These are phyloP conservation scores for Fusarium coffeatum DNA, from an alignment of 2,329 filamentous ascomycete genomes.

Conservation along the genomic window DNA sequence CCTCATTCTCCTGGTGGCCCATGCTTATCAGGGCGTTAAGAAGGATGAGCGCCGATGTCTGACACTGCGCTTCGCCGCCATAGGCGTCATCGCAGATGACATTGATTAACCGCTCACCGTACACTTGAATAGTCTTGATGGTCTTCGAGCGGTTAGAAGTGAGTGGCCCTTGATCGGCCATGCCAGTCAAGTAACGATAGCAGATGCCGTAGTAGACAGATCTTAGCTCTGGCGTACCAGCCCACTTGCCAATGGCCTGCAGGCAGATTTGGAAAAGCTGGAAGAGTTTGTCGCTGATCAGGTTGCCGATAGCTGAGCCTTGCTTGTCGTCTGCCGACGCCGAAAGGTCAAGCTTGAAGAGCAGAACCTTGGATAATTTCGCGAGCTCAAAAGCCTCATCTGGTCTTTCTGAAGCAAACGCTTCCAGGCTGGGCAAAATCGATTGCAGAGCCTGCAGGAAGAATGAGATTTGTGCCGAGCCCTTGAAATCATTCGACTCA, in stretches of 20 bases:
- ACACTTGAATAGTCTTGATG: conserved; percentile 75
- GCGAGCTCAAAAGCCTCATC: conserved; percentile 80
- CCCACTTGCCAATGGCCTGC: conserved; percentile 79
- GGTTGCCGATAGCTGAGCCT: conserved; percentile 68
- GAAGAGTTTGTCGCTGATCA: conserved; percentile 88
- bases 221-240: conserved; percentile 76
- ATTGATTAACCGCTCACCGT: conserved; percentile 83
- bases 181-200: conserved; percentile 83
- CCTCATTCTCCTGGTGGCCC: conserved; percentile 76
- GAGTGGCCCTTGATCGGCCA: conserved; percentile 66
- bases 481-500: conserved; percentile 82
- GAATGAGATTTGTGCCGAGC: conserved; percentile 77
- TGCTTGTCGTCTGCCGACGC: conserved; percentile 55
- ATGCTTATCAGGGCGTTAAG: conserved; percentile 81
- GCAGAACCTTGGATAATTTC: conserved; percentile 76
- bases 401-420: conserved; percentile 75
- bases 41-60: conserved; percentile 87
- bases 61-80: conserved; percentile 81
- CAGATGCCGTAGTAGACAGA: conserved; percentile 92
- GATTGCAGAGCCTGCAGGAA: conserved; percentile 88
- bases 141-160: conserved; percentile 67
- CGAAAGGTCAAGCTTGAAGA: conserved; percentile 76
- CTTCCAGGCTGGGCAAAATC: conserved; percentile 87
- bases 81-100: conserved; percentile 94
- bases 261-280: conserved; percentile 91